Conservation (phyloP, 768 basidiomycete genomes). For the Rhizopogon rudus region DNA sequence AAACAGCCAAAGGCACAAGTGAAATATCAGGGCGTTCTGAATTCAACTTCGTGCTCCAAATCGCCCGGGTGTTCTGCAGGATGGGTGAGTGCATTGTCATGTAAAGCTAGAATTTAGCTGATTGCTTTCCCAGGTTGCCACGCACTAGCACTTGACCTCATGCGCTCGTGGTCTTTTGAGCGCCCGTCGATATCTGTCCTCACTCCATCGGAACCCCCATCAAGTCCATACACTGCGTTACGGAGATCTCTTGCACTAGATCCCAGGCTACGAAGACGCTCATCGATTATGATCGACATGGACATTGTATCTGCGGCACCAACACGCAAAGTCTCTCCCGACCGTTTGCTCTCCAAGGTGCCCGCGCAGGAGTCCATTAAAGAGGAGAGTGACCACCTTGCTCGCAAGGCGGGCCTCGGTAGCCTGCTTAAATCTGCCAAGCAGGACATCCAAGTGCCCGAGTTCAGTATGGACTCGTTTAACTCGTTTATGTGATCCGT, state of each 20-base stretch:
- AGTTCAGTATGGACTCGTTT: conserved; percentile 88
- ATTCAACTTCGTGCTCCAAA: conserved; percentile 94
- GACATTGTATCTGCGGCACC: conserved; percentile 62
- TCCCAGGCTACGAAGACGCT: conserved; percentile 51
- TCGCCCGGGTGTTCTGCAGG: conserved; percentile 86
- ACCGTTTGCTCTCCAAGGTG: conserved; percentile 16
- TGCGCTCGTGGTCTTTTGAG: conserved; percentile 89
- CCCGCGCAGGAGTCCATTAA: conserved; percentile 27
- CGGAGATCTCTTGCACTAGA: conserved; percentile 47
- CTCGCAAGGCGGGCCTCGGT: conserved; percentile 71
- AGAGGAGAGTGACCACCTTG: conserved; percentile 55
- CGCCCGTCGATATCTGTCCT: conserved; percentile 50
- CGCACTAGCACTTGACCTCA: conserved; percentile 83
- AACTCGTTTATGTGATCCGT: conserved; percentile 55
- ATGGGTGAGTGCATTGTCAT: conserved; percentile 65
- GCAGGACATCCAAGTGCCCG: conserved; percentile 78
- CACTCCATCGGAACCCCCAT: conserved; percentile 16
- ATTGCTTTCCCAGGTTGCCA: conserved; percentile 68
- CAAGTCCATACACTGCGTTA: conserved; percentile 36
- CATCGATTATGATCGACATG: conserved; percentile 89
- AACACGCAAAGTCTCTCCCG: conserved; percentile 51
- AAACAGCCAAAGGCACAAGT: conserved; percentile 89
- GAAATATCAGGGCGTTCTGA: conserved; percentile 86
- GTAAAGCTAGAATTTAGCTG: not conserved
- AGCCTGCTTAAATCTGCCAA: conserved; percentile 89